Conservation (phyloP, 306 rosid species). For the Vachellia collinsii region DNA sequence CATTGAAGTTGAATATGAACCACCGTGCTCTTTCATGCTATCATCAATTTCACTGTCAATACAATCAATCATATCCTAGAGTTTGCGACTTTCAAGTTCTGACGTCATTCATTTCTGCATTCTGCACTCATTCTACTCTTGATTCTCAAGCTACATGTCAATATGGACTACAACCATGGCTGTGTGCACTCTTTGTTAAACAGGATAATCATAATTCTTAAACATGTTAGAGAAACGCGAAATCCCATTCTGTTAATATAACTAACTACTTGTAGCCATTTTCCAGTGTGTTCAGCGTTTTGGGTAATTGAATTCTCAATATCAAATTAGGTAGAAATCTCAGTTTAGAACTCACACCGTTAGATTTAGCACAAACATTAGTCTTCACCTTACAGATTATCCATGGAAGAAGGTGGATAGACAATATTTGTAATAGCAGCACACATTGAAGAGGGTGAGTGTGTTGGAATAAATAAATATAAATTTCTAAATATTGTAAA, state of each 20-base stretch:
- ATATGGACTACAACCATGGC: background rate
- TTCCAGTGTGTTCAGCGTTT: conserved; percentile 11
- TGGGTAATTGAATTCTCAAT: conserved; percentile 1
- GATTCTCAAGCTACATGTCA: background rate
- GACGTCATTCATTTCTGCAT: background rate
- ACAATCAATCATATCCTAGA: background rate
- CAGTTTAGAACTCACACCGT: background rate
- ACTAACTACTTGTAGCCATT: background rate
- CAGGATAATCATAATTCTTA: background rate
- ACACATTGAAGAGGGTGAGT: background rate
- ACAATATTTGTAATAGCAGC: background rate
- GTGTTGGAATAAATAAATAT: too few species aligned
- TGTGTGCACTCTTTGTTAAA: background rate
- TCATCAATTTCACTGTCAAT: background rate
- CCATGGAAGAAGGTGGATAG: background rate
- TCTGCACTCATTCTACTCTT: background rate
- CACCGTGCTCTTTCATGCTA: background rate
- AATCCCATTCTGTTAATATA: background rate
- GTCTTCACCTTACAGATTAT: conserved; percentile 1
- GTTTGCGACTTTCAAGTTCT: background rate
- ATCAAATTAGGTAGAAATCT: background rate
- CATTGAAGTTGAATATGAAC: conserved; percentile 1
- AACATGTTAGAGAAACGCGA: background rate
- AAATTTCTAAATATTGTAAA: conserved; percentile 3
- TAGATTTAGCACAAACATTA: conserved; percentile 18